Base-by-base conservation (phyloP, 805 yeast species). In the Kurtzmaniella fragi region DNA sequence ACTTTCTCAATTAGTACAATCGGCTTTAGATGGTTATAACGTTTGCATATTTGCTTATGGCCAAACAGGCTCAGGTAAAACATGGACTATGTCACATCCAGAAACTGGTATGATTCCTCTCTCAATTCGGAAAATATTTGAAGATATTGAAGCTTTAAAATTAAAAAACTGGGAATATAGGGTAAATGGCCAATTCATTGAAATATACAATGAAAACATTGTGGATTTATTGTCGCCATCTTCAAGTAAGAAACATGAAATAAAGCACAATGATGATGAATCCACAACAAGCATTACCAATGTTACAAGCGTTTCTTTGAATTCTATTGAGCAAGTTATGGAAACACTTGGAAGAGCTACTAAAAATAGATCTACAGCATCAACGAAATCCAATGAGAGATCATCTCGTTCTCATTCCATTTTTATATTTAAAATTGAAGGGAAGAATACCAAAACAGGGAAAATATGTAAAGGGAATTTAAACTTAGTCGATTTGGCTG, bases 11-110 rank as follows among this genome's bases (percentile, higher is more conserved):
- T 61, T 91, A 16, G 80, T 91, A 2, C 96, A 88, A 57, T 64
- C 71, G 1, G 61, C 95, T 1, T 58, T 90, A 11, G 95, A 91
- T 60, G 99, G 99, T 0, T 80, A 71, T 53, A 88, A 88, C 49
- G 96, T 89, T 2, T 89, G 97, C 59, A 86, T 93, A 1, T 89
- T 89, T 61, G 96, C 96, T 4, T 91, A 93, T 57, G 99, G 99
- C 1, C 99, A 91, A 60, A 93, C 99, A 0, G 96, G 87, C 75
- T 65, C 97, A 0, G 99, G 99, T 3, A 91, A 91, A 56, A 91
- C 98, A 0, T 82, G 63, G 57, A 93, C 99, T 0, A 93, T 91
- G 98, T 75, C 89, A 2, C 64, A 65, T 41, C 63, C 75, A 0
- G 52, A 59, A 1, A 83, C 82, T 52, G 98, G 99, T 12, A 77